Conservation (phyloP, 345 rosid genomes). For the Aquilaria yunnanensis region DNA sequence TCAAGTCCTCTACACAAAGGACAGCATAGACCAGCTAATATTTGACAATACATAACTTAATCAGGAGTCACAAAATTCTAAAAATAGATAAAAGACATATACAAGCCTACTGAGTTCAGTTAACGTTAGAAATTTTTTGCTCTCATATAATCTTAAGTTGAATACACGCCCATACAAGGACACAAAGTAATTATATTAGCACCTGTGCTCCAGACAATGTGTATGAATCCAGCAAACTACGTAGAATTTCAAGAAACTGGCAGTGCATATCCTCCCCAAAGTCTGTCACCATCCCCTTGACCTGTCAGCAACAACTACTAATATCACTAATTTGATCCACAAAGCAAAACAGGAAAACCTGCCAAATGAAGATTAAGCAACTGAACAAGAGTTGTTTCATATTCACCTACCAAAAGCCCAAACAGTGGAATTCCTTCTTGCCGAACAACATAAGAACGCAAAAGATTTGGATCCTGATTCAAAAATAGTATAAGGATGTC, state of each 20-base stretch:
- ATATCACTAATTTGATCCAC: conserved; percentile 3
- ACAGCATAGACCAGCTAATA: no score
- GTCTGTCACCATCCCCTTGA: conserved; percentile 93
- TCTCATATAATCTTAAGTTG: no score
- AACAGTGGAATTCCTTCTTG: conserved; percentile 69
- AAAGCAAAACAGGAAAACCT: background rate
- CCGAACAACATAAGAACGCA: conserved; percentile 66
- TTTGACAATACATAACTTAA: no score
- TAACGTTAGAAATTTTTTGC: no score
- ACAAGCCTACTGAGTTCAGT: no score
- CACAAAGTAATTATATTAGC: conserved; percentile 8
- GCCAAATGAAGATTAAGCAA: no score
- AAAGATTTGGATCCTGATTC: conserved; percentile 66
- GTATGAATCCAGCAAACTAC: conserved; percentile 89
- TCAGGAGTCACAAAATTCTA: no score
- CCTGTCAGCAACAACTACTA: conserved; percentile 36
- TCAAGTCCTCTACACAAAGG: no score
- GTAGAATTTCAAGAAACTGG: conserved; percentile 96
- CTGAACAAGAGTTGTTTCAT: background rate
- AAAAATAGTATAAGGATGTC: conserved; percentile 79
- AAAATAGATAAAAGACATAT: no score
- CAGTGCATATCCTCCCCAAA: conserved; percentile 95
- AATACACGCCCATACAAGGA: no score
- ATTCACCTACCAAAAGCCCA: conserved; percentile 74
- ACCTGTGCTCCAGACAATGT: conserved; percentile 80